phyloP scores from a whole-genome alignment of 805 yeast species.

The Metschnikowia lochheadii region DNA sequence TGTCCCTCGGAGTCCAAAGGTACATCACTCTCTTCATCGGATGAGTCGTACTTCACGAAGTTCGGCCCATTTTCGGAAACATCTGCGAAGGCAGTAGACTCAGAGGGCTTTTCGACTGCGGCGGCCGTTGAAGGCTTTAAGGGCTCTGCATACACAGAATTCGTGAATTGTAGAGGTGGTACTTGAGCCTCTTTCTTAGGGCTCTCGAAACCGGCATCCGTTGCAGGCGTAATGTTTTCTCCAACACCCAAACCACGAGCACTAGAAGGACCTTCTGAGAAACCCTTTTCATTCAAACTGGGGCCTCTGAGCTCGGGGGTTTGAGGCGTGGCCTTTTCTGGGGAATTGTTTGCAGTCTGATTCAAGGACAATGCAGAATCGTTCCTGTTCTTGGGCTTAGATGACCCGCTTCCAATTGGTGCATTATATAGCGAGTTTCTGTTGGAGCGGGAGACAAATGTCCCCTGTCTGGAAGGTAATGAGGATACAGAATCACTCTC shows the following conservation, averaged over 20 bases:
- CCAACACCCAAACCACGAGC: not conserved
- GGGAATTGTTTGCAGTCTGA: not conserved
- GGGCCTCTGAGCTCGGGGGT: not conserved
- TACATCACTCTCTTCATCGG: conserved; percentile 29
- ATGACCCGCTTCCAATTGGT: not conserved
- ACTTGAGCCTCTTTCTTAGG: not conserved
- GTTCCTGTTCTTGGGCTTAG: conserved; percentile 1
- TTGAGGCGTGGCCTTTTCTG: not conserved
- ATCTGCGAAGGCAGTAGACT: not conserved
- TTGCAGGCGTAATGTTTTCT: not conserved
- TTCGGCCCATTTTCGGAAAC: conserved; percentile 26
- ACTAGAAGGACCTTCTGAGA: not conserved
- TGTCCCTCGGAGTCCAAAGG: conserved; percentile 20
- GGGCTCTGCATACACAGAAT: conserved; percentile 3
- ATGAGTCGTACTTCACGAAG: conserved; percentile 31
- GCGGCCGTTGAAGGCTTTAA: not conserved
- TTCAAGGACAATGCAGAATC: not conserved
- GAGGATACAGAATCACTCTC: conserved; percentile 31
- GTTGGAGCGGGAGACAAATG: conserved; percentile 10
- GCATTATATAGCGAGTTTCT: conserved; percentile 12
- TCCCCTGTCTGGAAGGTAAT: conserved; percentile 11
- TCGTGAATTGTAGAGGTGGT: not conserved
- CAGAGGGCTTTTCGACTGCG: not conserved
- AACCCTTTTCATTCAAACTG: not conserved
- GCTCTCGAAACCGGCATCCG: not conserved